phyloP scores from a whole-genome alignment of 768 basidiomycete species.

The Russula griseocarnosa region DNA sequence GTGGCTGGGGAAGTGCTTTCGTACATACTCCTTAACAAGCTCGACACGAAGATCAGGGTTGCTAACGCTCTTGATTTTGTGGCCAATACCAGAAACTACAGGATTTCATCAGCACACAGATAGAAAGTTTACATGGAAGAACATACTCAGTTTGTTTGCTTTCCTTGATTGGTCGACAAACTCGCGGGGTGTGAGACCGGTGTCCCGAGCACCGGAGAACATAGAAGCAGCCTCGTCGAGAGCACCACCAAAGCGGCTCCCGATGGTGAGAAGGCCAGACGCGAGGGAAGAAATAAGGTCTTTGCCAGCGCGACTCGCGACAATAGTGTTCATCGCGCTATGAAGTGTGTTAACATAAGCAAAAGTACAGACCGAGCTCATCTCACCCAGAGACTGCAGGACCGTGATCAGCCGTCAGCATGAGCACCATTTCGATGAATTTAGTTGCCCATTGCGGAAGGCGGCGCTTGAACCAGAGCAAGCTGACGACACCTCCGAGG shows the following conservation, averaged over 20 bases:
- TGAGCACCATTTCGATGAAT: conserved; percentile 99
- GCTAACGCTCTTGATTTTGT: conserved; percentile 99
- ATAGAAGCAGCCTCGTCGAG: conserved; percentile 95
- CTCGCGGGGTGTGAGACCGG: conserved; percentile 93
- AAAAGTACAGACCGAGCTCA: neutral
- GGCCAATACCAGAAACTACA: conserved; percentile 92
- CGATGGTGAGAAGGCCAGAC: conserved; percentile 95
- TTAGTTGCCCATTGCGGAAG: conserved; percentile 92
- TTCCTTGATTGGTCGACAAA: conserved; percentile 94
- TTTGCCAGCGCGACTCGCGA: conserved; percentile 98
- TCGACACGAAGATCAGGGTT: conserved; percentile 92
- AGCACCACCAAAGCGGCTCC: conserved; percentile 97
- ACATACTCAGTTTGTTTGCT: conserved; percentile 87
- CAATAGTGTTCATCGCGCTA: conserved; percentile 98
- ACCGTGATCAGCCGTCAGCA: conserved; percentile 98
- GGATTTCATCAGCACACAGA: conserved; percentile 11
- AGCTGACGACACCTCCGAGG: conserved; percentile 90
- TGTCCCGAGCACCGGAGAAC: conserved; percentile 90
- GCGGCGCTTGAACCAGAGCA: conserved; percentile 97
- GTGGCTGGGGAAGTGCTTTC: conserved; percentile 94
- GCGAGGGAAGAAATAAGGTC: conserved; percentile 95
- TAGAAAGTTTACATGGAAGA: neutral
- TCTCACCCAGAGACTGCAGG: conserved; percentile 83
- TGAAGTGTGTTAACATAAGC: conserved; percentile 7
- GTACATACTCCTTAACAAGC: conserved; percentile 93